Conservation (phyloP, 257 asterid species). For the Penstemon eatonii region DNA sequence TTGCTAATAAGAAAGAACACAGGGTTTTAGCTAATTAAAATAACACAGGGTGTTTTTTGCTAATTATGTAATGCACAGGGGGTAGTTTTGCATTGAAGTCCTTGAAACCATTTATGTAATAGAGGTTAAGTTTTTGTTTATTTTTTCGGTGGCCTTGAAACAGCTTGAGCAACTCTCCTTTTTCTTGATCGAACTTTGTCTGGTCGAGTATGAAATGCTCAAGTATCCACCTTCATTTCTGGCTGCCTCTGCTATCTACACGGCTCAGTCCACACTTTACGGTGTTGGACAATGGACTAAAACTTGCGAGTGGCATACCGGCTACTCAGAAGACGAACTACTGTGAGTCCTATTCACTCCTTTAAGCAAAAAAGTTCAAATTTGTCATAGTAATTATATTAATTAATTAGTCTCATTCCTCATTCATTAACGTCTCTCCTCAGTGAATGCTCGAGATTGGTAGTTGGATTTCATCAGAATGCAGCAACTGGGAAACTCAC, state of each 20-base stretch:
- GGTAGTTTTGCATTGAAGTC: too few relatives aligned
- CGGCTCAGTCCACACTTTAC: constrained; percentile 71
- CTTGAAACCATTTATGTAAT: too few relatives aligned
- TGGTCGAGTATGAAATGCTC: constrained; percentile 90
- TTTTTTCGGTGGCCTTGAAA: not conserved
- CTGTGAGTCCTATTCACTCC: constrained; percentile 39
- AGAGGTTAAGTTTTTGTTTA: too few relatives aligned
- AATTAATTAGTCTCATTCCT: not conserved
- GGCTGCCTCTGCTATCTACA: constrained; percentile 77
- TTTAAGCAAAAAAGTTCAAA: not conserved
- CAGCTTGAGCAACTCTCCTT: constrained; percentile 78
- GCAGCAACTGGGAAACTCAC: constrained; percentile 73
- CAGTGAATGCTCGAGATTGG: constrained; percentile 66
- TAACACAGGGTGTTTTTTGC: too few relatives aligned
- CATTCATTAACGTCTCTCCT: not conserved
- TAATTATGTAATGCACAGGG: too few relatives aligned
- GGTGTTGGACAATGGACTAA: constrained; percentile 76
- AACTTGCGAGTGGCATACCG: constrained; percentile 78
- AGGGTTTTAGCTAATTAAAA: too few relatives aligned
- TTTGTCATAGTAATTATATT: too few relatives aligned
- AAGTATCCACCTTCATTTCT: constrained; percentile 70
- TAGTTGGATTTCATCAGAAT: constrained; percentile 59
- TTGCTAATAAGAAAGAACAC: too few relatives aligned
- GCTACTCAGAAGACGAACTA: constrained; percentile 71
- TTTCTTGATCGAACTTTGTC: constrained; percentile 83